Evolutionary conservation across 2,329 filamentous ascomycete species (phyloP).

Genomic region (Ophiocordyceps camponoti-saundersi): DNA sequence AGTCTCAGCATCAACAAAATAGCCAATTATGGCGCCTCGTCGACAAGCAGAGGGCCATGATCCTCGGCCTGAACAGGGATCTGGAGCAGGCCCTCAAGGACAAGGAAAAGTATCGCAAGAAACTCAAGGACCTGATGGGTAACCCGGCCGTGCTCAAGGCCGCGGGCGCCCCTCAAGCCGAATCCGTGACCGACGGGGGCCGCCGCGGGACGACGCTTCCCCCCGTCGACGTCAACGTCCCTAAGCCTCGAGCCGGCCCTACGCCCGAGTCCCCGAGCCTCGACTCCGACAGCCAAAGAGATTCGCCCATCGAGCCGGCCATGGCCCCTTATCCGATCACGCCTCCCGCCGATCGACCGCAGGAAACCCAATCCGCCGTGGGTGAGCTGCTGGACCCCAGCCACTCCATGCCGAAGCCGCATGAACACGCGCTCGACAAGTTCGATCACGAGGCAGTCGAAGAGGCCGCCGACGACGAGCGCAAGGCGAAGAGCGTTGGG

Average conservation of each 20-base stretch:
- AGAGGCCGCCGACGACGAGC: constrained; percentile 24
- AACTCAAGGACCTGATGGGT: not conserved
- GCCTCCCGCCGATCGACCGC: constrained; percentile 36
- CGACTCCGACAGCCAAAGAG: constrained; percentile 31
- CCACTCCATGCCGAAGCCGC: constrained; percentile 41
- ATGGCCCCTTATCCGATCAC: constrained; percentile 49
- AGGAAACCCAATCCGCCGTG: constrained; percentile 24
- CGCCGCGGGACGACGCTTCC: constrained; percentile 5
- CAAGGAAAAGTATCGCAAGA: not conserved
- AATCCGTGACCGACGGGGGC: constrained; percentile 1
- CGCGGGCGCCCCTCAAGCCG: constrained; percentile 7
- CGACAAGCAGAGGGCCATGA: not conserved
- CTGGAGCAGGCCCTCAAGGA: not conserved
- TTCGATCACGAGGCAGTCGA: constrained; percentile 39
- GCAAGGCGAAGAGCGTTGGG: constrained; percentile 26
- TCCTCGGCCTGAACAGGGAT: not conserved
- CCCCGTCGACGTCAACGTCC: constrained; percentile 9
- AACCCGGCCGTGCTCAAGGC: constrained; percentile 8
- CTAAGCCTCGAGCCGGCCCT: constrained; percentile 2
- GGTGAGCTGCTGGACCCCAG: constrained; percentile 36
- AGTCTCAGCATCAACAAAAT: constrained; percentile 37
- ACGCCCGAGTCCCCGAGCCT: constrained; percentile 29
- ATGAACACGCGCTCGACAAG: constrained; percentile 39
- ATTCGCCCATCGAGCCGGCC: constrained; percentile 41
- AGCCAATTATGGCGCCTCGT: not conserved